Base-by-base conservation (phyloP, 768 basidiomycete species). In the Termitomyces sp. region DNA sequence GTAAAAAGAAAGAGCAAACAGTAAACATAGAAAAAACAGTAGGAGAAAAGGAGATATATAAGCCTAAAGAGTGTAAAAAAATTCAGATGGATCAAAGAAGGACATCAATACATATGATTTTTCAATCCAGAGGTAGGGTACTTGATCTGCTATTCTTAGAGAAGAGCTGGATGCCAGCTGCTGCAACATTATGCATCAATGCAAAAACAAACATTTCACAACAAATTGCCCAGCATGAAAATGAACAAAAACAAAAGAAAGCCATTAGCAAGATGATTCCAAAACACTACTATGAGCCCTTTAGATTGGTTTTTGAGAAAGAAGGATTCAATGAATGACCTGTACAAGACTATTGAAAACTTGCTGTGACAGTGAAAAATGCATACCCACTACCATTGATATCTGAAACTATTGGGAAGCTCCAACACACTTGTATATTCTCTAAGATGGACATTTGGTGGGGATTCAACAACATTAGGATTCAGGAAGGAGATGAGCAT, bases 401-500 rank as follows among this genome's bases (percentile, higher is more conserved):
- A 50, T 55, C 48, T 6, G 66, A 75, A 9, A 55, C 74, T 15
- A 52, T 76, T 29, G 62, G 70, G 20, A 70, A 69, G n/a, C 57
- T 75, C 0, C 42, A 56, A 1, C 63, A 61, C 14, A 68, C 71
- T 17, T 60, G 62, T 11, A 52, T 70, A 34, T 79, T 75, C 62
- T 71, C 72, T 0, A 73, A 73, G 47, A 57, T 83, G 29, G 77
- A 83, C 64, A 69, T 83, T 5, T 62, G 70, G 11, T 71, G 71
- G 55, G 77, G 74, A 0, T 83, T 74, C 64, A 73, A 80, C 61
- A 73, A 76, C 9, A 50, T 71, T 34, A 36, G 64, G 4, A 68
- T 83, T 29, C 72, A 76, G 47, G 79, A 76, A 47, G 79, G 77
- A 2, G 72, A 81, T 55, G 69, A 80, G 65, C 74, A 69, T 71